These are phyloP conservation scores for Cordyceps militaris DNA, from an alignment of 2,329 filamentous ascomycete genomes.

Conservation along the genomic window DNA sequence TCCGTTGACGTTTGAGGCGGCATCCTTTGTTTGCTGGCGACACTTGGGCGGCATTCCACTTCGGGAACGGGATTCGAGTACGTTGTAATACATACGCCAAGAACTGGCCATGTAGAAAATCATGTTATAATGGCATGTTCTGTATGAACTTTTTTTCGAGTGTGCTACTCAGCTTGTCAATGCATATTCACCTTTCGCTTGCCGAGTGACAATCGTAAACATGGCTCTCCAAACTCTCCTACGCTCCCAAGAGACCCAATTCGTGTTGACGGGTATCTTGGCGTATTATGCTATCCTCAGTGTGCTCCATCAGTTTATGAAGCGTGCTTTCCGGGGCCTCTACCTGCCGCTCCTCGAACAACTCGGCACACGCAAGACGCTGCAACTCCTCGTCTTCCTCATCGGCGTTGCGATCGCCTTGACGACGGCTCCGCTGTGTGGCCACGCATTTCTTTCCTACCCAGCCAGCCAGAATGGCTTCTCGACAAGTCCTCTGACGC, in stretches of 20 bases:
- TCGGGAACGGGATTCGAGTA: no score
- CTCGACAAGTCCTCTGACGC: not conserved
- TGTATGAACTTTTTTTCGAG: no score
- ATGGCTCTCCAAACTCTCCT: not conserved
- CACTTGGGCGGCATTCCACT: no score
- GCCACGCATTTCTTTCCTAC: conserved; percentile 8
- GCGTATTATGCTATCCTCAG: not conserved
- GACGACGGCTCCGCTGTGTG: conserved; percentile 7
- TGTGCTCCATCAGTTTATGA: not conserved
- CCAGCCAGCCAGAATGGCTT: not conserved
- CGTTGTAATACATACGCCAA: no score
- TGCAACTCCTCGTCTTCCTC: conserved; percentile 14
- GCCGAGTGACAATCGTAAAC: not conserved
- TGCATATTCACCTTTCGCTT: no score
- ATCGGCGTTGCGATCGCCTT: conserved; percentile 13
- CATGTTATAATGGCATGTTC: no score
- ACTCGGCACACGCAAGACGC: not conserved
- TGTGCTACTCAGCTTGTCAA: no score
- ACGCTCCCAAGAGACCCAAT: not conserved
- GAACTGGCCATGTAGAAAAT: no score
- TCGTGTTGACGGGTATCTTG: not conserved
- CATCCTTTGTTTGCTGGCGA: no score
- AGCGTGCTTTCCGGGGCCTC: not conserved
- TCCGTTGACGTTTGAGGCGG: no score
- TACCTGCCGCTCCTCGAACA: not conserved